phyloP scores from a whole-genome alignment of 2,329 filamentous ascomycete species.

The Fusarium caatingaense region DNA sequence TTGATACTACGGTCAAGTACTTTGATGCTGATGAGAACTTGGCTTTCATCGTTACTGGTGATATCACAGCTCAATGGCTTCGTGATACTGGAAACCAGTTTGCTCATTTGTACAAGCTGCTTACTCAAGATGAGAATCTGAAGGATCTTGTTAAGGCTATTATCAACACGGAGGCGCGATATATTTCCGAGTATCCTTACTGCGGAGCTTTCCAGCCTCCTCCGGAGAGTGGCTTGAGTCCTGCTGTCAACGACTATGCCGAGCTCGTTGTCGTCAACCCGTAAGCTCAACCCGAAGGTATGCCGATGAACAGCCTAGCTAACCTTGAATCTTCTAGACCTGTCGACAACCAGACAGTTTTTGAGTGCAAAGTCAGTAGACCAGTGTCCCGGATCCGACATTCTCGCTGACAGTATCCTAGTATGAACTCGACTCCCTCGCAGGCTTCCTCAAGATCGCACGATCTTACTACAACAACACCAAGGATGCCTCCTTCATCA shows the following conservation, averaged over 20 bases:
- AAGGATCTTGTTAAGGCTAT: conserved; percentile 21
- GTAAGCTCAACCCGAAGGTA: not conserved
- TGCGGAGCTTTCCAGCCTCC: conserved; percentile 27
- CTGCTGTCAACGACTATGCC: conserved; percentile 8
- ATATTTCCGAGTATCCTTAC: conserved; percentile 22
- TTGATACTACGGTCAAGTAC: conserved; percentile 30
- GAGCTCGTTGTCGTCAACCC: conserved; percentile 1
- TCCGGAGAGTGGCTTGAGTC: conserved; percentile 14
- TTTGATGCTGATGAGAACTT: conserved; percentile 14
- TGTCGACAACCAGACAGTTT: conserved; percentile 22
- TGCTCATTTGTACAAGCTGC: conserved; percentile 22
- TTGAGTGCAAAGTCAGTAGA: conserved; percentile 19
- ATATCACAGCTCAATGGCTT: conserved; percentile 29
- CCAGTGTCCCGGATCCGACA: accelerated
- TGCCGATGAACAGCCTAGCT: accelerated
- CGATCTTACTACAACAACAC: conserved; percentile 25
- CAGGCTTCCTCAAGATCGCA: conserved; percentile 24
- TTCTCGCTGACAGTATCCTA: not conserved
- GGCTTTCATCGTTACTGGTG: conserved; percentile 23
- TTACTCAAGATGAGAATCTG: conserved; percentile 15
- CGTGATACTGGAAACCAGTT: conserved; percentile 27
- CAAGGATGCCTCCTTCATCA: conserved; percentile 14
- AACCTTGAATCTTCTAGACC: not conserved
- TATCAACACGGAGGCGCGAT: conserved; percentile 27
- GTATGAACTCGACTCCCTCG: conserved; percentile 28